phyloP scores from a whole-genome alignment of 2,329 filamentous ascomycete species.

The Pseudogymnoascus sp. region DNA sequence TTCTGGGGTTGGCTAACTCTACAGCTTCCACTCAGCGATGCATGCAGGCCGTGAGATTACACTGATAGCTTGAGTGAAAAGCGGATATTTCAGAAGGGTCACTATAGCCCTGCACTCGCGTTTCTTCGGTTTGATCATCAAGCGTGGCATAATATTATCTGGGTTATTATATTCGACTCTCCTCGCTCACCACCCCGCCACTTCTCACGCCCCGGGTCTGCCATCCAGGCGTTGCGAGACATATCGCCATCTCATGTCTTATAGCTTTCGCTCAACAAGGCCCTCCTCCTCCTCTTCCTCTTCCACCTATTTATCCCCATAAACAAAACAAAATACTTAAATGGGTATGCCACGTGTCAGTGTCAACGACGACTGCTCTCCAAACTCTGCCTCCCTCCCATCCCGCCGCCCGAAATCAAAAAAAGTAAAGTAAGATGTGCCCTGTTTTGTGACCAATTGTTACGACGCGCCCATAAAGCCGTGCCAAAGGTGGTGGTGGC shows the following conservation, averaged over 20 bases:
- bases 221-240: slow-evolving; percentile 7
- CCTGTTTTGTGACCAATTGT: slow-evolving; percentile 3
- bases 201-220: background rate
- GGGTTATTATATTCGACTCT: slow-evolving; percentile 6
- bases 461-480: slow-evolving; percentile 4
- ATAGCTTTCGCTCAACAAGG: slow-evolving; percentile 6
- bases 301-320: slow-evolving; percentile 3
- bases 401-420: background rate
- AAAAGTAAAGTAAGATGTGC: background rate
- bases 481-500: background rate
- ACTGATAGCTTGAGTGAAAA: background rate
- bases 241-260: background rate
- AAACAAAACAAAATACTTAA: slow-evolving; percentile 5
- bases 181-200: background rate
- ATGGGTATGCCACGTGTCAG: slow-evolving; percentile 7
- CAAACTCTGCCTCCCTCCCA: slow-evolving; percentile 1
- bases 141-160: slow-evolving; percentile 5
- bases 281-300: background rate
- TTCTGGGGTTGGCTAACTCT: background rate
- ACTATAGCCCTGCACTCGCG: background rate
- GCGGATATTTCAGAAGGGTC: background rate
- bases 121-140: background rate
- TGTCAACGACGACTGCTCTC: slow-evolving; percentile 6
- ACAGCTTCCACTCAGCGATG: background rate
- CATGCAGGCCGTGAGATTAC: background rate